Evolutionary conservation across 1,284 basidiomycete genomes (phyloP).

Genomic region (Neolentinus lepideus): DNA sequence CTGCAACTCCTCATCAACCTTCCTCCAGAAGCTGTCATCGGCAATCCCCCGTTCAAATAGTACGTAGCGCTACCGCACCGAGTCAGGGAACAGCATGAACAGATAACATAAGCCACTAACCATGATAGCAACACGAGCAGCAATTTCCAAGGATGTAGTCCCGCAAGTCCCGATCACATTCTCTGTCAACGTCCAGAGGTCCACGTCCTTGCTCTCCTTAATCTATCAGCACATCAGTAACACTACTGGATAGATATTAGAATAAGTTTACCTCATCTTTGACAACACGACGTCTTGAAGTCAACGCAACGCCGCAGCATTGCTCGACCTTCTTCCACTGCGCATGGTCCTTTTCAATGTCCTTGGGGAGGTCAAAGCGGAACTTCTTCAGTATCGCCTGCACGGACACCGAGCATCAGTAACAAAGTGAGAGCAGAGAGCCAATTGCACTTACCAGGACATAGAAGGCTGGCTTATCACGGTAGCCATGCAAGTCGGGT

Average conservation of each 20-base stretch:
- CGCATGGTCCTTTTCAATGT: neutral
- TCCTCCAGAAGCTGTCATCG: neutral
- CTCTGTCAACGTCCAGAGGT: neutral
- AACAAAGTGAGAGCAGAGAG: neutral
- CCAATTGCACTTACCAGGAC: neutral
- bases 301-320: neutral
- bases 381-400: neutral
- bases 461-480: neutral
- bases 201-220: neutral
- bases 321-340: neutral
- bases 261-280: neutral
- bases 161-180: neutral
- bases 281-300: neutral
- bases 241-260: neutral
- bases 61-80: neutral
- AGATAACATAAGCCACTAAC: too few species aligned
- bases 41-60: neutral
- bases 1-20: neutral
- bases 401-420: neutral
- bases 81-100: neutral
- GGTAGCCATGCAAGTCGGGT: neutral
- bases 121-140: neutral
- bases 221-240: neutral
- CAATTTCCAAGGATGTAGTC: neutral
- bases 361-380: neutral